phyloP scores from a whole-genome alignment of 2,329 filamentous ascomycete genomes.

The Claviceps lovelessii region DNA sequence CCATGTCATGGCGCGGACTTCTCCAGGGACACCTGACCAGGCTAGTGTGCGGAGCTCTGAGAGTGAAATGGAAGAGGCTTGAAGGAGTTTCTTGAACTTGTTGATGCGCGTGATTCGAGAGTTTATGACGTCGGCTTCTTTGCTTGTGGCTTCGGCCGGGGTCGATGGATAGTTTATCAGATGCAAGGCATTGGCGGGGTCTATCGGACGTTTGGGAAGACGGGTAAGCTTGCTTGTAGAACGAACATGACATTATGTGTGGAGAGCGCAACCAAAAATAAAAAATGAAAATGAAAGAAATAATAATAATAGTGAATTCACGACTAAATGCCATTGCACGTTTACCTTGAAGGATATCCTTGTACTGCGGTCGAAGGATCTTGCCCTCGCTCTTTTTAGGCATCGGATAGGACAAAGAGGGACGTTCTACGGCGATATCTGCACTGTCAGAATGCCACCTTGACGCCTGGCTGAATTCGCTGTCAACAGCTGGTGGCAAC shows the following conservation, averaged over 20 bases:
- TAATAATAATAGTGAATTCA: too few relatives aligned
- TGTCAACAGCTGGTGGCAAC: conserved; percentile 22
- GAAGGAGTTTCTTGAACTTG: conserved; percentile 93
- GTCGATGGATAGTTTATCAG: conserved; percentile 77
- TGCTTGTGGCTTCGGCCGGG: conserved; percentile 58
- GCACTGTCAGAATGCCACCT: conserved; percentile 68
- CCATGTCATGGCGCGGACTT: conserved; percentile 98
- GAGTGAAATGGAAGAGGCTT: conserved; percentile 78
- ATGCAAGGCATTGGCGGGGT: conserved; percentile 86
- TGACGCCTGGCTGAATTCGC: conserved; percentile 24
- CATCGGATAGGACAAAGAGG: conserved; percentile 68
- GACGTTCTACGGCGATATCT: conserved; percentile 86
- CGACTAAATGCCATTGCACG: conserved; percentile 1
- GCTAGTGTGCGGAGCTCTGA: conserved; percentile 71
- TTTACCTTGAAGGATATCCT: conserved; percentile 70
- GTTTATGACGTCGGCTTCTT: conserved; percentile 74
- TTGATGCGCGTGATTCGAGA: conserved; percentile 88
- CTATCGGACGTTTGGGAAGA: conserved; percentile 18
- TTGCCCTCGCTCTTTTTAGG: conserved; percentile 86
- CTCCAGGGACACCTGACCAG: conserved; percentile 88
- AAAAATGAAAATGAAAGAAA: neutral
- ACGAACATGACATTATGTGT: neutral
- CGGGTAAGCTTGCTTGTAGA: neutral
- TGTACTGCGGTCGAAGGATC: conserved; percentile 91
- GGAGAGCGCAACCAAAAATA: neutral